Conservation (phyloP, 192 early-diverging fungal species). For the Podochytrium sp. region DNA sequence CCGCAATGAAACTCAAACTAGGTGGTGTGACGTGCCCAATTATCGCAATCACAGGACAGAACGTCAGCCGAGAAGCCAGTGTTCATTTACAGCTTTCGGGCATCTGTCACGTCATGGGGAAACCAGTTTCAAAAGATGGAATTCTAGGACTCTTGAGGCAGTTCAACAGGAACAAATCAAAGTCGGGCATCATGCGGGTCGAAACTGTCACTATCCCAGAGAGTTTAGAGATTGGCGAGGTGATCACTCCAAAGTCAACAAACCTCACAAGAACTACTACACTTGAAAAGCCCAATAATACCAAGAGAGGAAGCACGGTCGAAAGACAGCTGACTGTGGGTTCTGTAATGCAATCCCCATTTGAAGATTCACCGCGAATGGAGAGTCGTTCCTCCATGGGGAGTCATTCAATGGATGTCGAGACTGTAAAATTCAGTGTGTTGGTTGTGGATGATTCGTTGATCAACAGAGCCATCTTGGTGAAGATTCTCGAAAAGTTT, state of each 20-base stretch:
- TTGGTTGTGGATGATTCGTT: constrained; percentile 42
- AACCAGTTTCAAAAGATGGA: constrained; percentile 37
- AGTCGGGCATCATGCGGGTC: too few relatives aligned
- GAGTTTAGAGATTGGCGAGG: too few relatives aligned
- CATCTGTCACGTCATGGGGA: constrained; percentile 17
- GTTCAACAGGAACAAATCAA: not conserved
- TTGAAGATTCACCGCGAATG: too few relatives aligned
- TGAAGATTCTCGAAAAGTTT: constrained; percentile 20
- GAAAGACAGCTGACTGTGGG: too few relatives aligned
- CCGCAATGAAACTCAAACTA: not conserved
- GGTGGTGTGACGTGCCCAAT: constrained; percentile 20
- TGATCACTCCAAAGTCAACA: too few relatives aligned
- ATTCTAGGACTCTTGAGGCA: not conserved
- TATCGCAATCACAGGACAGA: constrained; percentile 31
- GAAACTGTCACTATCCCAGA: too few relatives aligned
- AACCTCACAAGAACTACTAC: too few relatives aligned
- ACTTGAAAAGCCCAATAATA: too few relatives aligned
- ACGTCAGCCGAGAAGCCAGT: not conserved
- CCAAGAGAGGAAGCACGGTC: too few relatives aligned
- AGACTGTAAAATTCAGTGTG: not conserved
- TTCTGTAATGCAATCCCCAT: too few relatives aligned
- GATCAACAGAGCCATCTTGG: constrained; percentile 28
- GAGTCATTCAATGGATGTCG: too few relatives aligned
- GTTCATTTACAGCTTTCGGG: not conserved
- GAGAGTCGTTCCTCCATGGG: too few relatives aligned